These are phyloP conservation scores for Thelonectria discophora DNA, from an alignment of 2,329 filamentous ascomycete genomes.

Conservation along the genomic window DNA sequence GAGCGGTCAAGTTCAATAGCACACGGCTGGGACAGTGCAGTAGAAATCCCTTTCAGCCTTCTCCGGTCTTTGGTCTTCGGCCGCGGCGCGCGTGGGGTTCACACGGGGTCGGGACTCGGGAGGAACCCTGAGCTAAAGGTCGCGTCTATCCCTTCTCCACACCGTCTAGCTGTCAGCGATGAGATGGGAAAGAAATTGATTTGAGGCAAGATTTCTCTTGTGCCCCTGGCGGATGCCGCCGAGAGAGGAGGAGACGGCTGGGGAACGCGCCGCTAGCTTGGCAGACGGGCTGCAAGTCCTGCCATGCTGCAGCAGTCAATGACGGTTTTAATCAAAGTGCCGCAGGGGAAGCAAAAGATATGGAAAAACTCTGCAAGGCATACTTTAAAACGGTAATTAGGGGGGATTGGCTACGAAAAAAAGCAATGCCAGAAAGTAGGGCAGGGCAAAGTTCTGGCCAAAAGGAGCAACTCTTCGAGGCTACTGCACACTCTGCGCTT, in stretches of 20 bases:
- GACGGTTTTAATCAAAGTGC: too few species aligned
- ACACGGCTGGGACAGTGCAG: not conserved
- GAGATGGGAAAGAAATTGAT: constrained; percentile 11
- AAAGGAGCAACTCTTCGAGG: constrained; percentile 6
- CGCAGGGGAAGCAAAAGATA: too few species aligned
- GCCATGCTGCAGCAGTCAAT: not conserved
- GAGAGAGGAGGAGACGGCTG: not conserved
- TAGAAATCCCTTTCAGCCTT: constrained; percentile 23
- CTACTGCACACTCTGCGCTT: constrained; percentile 14
- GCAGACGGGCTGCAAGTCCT: not conserved
- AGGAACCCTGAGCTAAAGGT: constrained; percentile 38
- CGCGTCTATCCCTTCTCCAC: constrained; percentile 32
- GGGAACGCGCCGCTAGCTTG: constrained; percentile 1
- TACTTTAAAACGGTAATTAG: not conserved
- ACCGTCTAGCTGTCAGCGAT: constrained; percentile 28
- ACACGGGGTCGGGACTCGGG: constrained; percentile 43
- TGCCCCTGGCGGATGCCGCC: not conserved
- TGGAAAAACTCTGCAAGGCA: constrained; percentile 12
- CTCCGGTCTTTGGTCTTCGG: constrained; percentile 19
- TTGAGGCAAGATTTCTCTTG: not conserved
- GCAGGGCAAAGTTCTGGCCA: not conserved
- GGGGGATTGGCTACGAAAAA: constrained; percentile 2
- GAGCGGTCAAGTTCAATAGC: not conserved
- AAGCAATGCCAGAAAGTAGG: not conserved
- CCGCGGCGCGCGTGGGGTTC: constrained; percentile 34